phyloP scores from a whole-genome alignment of 768 basidiomycete genomes.

The Trametes elegans region DNA sequence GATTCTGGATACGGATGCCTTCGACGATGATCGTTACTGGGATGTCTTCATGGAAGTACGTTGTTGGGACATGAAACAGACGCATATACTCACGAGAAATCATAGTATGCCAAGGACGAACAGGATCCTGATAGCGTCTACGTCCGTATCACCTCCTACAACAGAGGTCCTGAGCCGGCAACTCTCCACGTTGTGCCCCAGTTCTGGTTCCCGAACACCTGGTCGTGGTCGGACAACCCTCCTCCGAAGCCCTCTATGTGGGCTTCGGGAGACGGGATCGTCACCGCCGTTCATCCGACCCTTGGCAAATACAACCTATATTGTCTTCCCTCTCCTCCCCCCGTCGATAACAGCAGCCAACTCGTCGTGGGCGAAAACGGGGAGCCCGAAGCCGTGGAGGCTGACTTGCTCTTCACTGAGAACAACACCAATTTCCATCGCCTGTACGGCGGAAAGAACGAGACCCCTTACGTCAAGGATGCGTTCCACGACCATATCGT shows the following conservation, averaged over 20 bases:
- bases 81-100: conserved; percentile 10
- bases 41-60: conserved; percentile 95
- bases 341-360: conserved; percentile 70
- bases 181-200: conserved; percentile 94
- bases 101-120: conserved; percentile 97
- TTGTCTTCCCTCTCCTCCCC: conserved; percentile 89
- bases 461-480: conserved; percentile 85
- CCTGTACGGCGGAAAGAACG: conserved; percentile 86
- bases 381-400: conserved; percentile 67
- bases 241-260: conserved; percentile 63
- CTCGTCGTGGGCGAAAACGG: conserved; percentile 35
- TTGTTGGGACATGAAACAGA: not conserved
- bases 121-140: conserved; percentile 86
- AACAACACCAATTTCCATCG: conserved; percentile 96
- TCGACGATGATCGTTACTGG: conserved; percentile 96
- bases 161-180: conserved; percentile 93
- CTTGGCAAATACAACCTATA: conserved; percentile 81
- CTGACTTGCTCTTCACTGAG: conserved; percentile 90
- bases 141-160: conserved; percentile 93
- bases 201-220: conserved; percentile 96
- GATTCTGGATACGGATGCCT: conserved; percentile 87
- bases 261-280: conserved; percentile 54
- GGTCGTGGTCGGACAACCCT: conserved; percentile 86
- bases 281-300: conserved; percentile 70
- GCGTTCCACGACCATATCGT: conserved; percentile 99